phyloP scores from a whole-genome alignment of 1,284 basidiomycete genomes.

The Ustilago sp. region DNA sequence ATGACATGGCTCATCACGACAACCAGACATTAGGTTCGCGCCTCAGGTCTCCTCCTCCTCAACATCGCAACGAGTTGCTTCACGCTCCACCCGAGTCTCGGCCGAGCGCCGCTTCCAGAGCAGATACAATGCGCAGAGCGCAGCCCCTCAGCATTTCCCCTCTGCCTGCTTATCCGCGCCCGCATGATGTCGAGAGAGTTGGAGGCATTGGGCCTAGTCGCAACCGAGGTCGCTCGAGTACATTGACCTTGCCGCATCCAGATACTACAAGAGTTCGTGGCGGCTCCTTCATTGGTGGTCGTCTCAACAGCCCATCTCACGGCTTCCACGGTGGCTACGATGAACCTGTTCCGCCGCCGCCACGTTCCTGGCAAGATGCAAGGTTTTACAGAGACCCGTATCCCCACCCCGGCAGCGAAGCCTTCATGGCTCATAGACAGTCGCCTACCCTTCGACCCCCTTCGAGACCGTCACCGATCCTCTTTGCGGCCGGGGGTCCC shows the following conservation, averaged over 20 bases:
- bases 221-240: conserved; percentile 48
- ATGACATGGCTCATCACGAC: conserved; percentile 15
- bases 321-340: conserved; percentile 20
- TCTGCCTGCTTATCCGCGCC: conserved; percentile 14
- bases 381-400: conserved; percentile 16
- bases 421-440: conserved; percentile 3
- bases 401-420: conserved; percentile 13
- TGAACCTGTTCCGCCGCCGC: conserved; percentile 26
- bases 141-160: conserved; percentile 35
- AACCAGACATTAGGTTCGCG: neutral
- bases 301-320: conserved; percentile 26
- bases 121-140: conserved; percentile 10
- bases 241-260: conserved; percentile 38
- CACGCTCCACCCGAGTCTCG: conserved; percentile 17
- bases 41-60: conserved; percentile 27
- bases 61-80: conserved; percentile 20
- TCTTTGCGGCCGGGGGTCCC: conserved; percentile 51
- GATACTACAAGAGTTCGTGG: conserved; percentile 24
- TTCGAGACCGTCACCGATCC: conserved; percentile 42
- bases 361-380: conserved; percentile 39
- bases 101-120: conserved; percentile 22
- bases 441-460: conserved; percentile 23
- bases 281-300: conserved; percentile 22
- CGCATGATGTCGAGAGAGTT: conserved; percentile 21
- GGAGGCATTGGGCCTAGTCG: conserved; percentile 41